Base-by-base conservation (phyloP, 2,329 filamentous ascomycete species). In the Periglandula ipomoeae region DNA sequence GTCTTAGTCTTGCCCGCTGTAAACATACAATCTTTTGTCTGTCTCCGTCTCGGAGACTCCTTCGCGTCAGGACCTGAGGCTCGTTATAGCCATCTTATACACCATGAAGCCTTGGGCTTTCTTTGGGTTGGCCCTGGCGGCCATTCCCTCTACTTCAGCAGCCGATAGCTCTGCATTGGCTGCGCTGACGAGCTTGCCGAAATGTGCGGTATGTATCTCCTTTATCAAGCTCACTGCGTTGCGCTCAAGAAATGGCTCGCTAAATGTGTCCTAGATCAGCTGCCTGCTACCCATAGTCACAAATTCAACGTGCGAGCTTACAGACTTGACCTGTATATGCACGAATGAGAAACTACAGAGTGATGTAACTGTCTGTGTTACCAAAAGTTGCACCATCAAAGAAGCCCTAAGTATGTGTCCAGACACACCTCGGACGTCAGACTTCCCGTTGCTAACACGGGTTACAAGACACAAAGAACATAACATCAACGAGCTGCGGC, bases 401-500 rank as follows among this genome's bases (percentile, higher is more conserved):
- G 56, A 69, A n/a, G 51, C 56, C 4, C 51, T 68, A 4, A 44
- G 66, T 68, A 55, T 41, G 61, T 57, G n/a, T n/a, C n/a, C n/a
- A n/a, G n/a, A n/a, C n/a, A n/a, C n/a, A n/a, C n/a, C n/a, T n/a
- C n/a, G n/a, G n/a, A 13, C 2, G 56, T 60, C 3, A 41, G 3
- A n/a, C n/a, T n/a, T n/a, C n/a, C n/a, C n/a, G 13, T 5, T 43
- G 24, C 20, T 43, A 13, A 43, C 24, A 24, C 2, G 3, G n/a
- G 26, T 15, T 4, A 17, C 30, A 44, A 44, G 41, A 44, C 19
- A 22, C 41, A 24, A 56, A 54, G 47, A 65, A 63, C 39, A 19
- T 56, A 4, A 61, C 61, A 3, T 46, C 50, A 10, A 50, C 46
- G n/a, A 20, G 23, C 15, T 59, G 57, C 42, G 27, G 48, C 26